phyloP scores from a whole-genome alignment of 305 asterid species.

The Plantago rigida region DNA sequence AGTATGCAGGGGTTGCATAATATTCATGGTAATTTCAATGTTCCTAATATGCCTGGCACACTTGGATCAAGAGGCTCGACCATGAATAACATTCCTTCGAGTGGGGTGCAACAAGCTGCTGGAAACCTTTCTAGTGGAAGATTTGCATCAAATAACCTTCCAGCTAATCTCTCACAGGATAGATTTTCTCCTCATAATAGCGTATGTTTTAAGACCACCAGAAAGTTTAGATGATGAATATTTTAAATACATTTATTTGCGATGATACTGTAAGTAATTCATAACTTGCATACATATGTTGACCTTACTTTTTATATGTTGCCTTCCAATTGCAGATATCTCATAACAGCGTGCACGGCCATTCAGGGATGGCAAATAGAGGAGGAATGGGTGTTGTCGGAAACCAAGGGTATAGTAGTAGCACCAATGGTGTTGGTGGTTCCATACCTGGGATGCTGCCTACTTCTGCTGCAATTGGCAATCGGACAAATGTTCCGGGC shows the following conservation, averaged over 20 bases:
- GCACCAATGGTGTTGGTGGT: conserved; percentile 73
- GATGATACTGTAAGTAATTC: conserved; percentile 18
- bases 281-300: conserved; percentile 3
- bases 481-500: conserved; percentile 71
- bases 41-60: conserved; percentile 74
- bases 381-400: conserved; percentile 82
- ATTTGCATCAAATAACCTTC: conserved; percentile 79
- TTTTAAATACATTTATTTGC: conserved; percentile 19
- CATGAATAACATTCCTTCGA: conserved; percentile 68
- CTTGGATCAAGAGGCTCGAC: conserved; percentile 88
- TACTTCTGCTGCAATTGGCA: conserved; percentile 76
- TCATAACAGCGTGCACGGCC: conserved; percentile 74
- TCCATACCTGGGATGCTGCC: conserved; percentile 91
- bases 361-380: conserved; percentile 74
- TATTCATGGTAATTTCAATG: conserved; percentile 71
- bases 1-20: conserved; percentile 87
- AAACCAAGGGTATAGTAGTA: conserved; percentile 69
- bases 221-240: conserved; percentile 19
- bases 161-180: conserved; percentile 86
- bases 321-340: conserved; percentile 57
- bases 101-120: conserved; percentile 82
- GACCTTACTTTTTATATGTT: conserved; percentile 7
- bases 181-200: conserved; percentile 22
- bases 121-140: conserved; percentile 79
- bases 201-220: conserved; percentile 16